A percentile compares a stretch with the other conserved stretches of the same genome.
phyloP scores from a whole-genome alignment of 2,329 filamentous ascomycete genomes.

The Phaeosphaeriaceae sp. region DNA sequence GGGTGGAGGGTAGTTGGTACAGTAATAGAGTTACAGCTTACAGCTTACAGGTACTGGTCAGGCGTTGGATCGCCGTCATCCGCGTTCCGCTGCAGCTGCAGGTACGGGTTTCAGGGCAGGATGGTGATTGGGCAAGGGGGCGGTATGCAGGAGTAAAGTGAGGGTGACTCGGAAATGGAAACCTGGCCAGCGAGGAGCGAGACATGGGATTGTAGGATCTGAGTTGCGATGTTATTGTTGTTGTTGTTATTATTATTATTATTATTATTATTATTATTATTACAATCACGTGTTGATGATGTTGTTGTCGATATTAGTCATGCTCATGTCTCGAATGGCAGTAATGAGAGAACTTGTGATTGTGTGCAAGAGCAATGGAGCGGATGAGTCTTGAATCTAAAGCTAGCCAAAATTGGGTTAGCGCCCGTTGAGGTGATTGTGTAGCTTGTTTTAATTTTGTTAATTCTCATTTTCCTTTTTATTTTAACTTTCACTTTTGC shows the following conservation, averaged over 20 bases:
- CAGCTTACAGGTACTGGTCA: not conserved
- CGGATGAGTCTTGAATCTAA: slow-evolving; percentile 11
- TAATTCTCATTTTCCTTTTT: no score
- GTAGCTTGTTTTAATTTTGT: slow-evolving; percentile 4
- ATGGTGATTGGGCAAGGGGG: slow-evolving; percentile 20
- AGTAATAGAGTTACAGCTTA: no score
- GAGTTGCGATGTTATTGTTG: slow-evolving; percentile 8
- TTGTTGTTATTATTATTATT: slow-evolving; percentile 13
- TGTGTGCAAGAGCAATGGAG: no score
- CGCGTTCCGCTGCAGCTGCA: slow-evolving; percentile 15
- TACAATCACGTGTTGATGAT: no score
- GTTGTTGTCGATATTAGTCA: no score
- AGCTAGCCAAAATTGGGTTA: no score
- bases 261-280: no score
- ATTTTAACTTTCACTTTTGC: no score
- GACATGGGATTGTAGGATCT: slow-evolving; percentile 8
- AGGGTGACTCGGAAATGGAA: slow-evolving; percentile 17
- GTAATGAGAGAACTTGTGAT: no score
- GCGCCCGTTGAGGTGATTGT: slow-evolving; percentile 20
- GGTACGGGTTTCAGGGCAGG: slow-evolving; percentile 20
- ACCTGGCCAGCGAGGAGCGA: slow-evolving; percentile 10
- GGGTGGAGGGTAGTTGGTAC: no score
- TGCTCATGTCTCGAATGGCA: no score
- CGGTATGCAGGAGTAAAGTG: slow-evolving; percentile 12
- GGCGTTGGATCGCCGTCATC: slow-evolving; percentile 7